Evolutionary conservation across 192 early-diverging fungal genomes (phyloP), one percentile per base, ranked within the genome.

Genomic region (Mortierella alpina): DNA sequence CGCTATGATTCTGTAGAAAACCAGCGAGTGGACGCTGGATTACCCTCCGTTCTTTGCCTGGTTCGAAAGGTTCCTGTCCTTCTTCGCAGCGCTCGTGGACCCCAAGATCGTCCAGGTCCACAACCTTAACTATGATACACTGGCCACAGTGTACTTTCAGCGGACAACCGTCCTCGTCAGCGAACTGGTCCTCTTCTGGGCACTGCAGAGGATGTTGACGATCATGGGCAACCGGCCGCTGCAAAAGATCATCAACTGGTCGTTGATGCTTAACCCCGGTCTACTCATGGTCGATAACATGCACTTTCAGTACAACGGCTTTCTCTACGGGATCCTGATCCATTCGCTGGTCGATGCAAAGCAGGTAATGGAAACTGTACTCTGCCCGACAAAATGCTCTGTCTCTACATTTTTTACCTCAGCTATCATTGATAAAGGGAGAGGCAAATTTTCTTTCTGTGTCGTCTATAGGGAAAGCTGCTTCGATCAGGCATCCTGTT

Each of bases 21-120:
- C 89, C 59, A 93, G 93, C 59, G 91, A 94, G 84, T 96, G 96
- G 96, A 98, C 96, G 8, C 87, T 98, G 31, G 97, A 98, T 83
- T 98, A 98, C 69, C 97, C 97, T 51, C 97, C 97, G 59, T 95
- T 99, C 81, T 99, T 99, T 85, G 97, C 97, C 22, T 97, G 93
- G 92, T 97, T 97, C 77, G 97, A 99, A 82, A 93, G 87, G 74
- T 63, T 83, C 23, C 82, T 99, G 55, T 86, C 94, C 11, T 79
- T 88, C 8, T 73, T 90, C 57, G 94, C 85, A 17, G 57, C 82
- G 17, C 41, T 75, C 2, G 58, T 82, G 10, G 95, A 99, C 72
- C 83, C 91, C 22, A 83, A 81, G 53, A 99, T 99, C 83, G 87
- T 99, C 6, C 84, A 88, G 31, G 60, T 99, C 0, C 78, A 89